Percentiles rank a stretch among this genome's conserved stretches.
These are phyloP conservation scores for Penicillium decumbens DNA, from an alignment of 2,329 filamentous ascomycete genomes.

Conservation along the genomic window DNA sequence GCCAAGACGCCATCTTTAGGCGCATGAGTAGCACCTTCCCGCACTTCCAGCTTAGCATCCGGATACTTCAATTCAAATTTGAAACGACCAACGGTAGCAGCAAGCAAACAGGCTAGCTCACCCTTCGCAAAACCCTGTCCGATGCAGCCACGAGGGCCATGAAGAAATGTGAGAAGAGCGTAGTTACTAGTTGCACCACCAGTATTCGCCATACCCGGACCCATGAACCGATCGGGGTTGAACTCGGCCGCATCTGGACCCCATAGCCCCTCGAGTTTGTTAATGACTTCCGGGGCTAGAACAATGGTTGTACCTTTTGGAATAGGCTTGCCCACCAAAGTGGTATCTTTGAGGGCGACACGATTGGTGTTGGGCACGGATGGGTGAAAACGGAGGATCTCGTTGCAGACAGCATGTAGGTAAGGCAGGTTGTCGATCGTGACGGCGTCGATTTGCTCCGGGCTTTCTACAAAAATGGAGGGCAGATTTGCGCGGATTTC, in stretches of 20 bases:
- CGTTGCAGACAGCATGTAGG: constrained; percentile 71
- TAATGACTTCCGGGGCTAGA: constrained; percentile 62
- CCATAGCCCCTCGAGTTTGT: constrained; percentile 67
- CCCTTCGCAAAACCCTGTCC: constrained; percentile 73
- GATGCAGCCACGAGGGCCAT: constrained; percentile 82
- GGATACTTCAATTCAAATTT: constrained; percentile 61
- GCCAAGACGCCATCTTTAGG: constrained; percentile 70
- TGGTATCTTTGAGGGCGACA: constrained; percentile 61
- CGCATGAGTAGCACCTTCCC: constrained; percentile 65
- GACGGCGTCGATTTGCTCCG: constrained; percentile 56
- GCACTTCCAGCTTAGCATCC: constrained; percentile 58
- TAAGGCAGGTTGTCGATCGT: constrained; percentile 68
- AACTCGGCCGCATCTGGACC: constrained; percentile 70
- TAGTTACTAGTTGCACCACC: constrained; percentile 74
- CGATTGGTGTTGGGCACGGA: constrained; percentile 70
- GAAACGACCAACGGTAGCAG: constrained; percentile 71
- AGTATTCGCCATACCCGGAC: constrained; percentile 49
- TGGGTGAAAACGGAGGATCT: constrained; percentile 67
- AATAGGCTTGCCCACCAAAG: constrained; percentile 59
- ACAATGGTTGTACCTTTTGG: constrained; percentile 67
- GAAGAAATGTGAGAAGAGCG: constrained; percentile 74
- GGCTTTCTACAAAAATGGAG: constrained; percentile 51
- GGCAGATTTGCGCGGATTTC: constrained; percentile 64
- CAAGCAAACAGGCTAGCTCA: constrained; percentile 80
- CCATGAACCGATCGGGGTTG: constrained; percentile 72